Percentiles rank a stretch among this genome's conserved stretches.
phyloP scores from a whole-genome alignment of 805 yeast species.

The Pichia cabralensis region DNA sequence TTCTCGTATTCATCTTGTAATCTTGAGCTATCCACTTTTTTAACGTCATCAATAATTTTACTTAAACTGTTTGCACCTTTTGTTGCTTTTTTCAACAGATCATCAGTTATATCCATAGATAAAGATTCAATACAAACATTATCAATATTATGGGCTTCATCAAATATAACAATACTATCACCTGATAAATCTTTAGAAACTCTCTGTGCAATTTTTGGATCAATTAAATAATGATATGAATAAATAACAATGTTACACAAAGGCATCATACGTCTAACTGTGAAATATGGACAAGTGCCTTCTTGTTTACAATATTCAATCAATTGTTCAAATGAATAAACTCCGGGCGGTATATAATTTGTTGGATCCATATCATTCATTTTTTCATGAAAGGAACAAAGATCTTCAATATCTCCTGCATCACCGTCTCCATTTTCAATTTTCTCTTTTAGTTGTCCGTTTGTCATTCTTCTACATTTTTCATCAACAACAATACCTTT shows the following conservation, averaged over 20 bases:
- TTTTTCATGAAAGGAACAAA: constrained; percentile 89
- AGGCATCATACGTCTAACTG: constrained; percentile 96
- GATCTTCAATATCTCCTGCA: constrained; percentile 42
- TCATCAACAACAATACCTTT: constrained; percentile 94
- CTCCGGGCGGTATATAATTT: constrained; percentile 84
- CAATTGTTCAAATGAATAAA: constrained; percentile 84
- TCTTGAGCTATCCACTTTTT: constrained; percentile 70
- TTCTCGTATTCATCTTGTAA: constrained; percentile 86
- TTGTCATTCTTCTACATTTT: constrained; percentile 88
- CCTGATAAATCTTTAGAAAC: constrained; percentile 88
- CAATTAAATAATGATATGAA: constrained; percentile 91
- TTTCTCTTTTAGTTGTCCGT: constrained; percentile 71
- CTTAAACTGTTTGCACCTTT: constrained; percentile 75
- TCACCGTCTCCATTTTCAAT: constrained; percentile 44
- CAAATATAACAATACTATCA: constrained; percentile 90
- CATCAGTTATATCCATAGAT: constrained; percentile 87
- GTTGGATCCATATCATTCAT: constrained; percentile 80
- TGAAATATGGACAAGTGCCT: constrained; percentile 91
- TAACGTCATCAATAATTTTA: constrained; percentile 78
- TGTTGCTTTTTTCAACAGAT: constrained; percentile 74
- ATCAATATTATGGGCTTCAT: constrained; percentile 98
- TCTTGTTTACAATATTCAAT: constrained; percentile 65
- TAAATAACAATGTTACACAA: constrained; percentile 89
- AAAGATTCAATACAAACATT: constrained; percentile 96
- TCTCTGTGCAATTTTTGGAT: constrained; percentile 94